These are phyloP conservation scores for Saccharomyces paradoxus DNA, from an alignment of 805 yeast species.

Conservation along the genomic window DNA sequence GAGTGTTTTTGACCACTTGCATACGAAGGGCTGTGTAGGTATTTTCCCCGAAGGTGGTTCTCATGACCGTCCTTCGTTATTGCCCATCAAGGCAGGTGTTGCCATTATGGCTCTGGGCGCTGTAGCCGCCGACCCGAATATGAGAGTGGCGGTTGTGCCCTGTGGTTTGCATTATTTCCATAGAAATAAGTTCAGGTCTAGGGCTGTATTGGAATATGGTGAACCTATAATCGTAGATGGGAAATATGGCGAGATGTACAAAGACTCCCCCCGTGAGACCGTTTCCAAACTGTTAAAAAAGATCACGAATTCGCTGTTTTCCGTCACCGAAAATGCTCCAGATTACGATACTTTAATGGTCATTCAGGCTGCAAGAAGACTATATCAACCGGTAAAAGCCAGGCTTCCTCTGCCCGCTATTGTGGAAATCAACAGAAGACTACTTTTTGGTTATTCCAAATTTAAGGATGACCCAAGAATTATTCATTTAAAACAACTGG, in stretches of 20 bases:
- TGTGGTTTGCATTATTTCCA: constrained; percentile 95
- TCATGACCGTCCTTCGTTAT: constrained; percentile 84
- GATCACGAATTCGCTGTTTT: constrained; percentile 65
- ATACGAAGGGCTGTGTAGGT: constrained; percentile 73
- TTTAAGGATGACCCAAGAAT: constrained; percentile 68
- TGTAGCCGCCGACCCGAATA: constrained; percentile 62
- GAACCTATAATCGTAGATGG: constrained; percentile 63
- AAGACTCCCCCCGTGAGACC: constrained; percentile 62
- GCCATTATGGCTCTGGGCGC: constrained; percentile 97
- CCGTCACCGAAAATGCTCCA: constrained; percentile 89
- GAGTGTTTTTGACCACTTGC: constrained; percentile 72
- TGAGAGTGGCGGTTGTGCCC: constrained; percentile 80
- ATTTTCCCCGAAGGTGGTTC: constrained; percentile 98
- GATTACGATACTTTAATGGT: constrained; percentile 89
- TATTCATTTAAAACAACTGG: constrained; percentile 50
- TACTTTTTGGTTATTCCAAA: constrained; percentile 73
- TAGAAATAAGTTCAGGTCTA: constrained; percentile 84
- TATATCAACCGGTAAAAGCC: constrained; percentile 59
- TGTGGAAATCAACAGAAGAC: constrained; percentile 81
- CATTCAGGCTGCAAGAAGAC: constrained; percentile 88
- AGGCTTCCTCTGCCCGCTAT: constrained; percentile 67
- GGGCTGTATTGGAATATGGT: constrained; percentile 92
- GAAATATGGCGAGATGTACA: constrained; percentile 56
- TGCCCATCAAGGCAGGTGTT: constrained; percentile 94
- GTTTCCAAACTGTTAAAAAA: constrained; percentile 63